Conservation (phyloP, 2,329 filamentous ascomycete genomes). For the Trichoderma sp. region DNA sequence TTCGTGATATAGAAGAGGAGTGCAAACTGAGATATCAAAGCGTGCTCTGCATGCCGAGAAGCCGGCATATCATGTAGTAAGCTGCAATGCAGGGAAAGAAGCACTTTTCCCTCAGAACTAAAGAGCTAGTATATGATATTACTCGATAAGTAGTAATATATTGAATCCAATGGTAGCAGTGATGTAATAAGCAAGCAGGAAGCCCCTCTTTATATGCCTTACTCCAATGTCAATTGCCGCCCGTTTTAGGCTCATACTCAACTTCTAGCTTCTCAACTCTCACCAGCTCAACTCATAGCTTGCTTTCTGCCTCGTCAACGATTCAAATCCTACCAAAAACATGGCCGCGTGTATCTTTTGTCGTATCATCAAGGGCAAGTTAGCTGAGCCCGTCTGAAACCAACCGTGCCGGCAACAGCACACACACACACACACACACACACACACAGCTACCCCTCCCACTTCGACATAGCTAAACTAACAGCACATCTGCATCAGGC, state of each 20-base stretch:
- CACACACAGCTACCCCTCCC: slow-evolving; percentile 2
- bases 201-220: slow-evolving; percentile 8
- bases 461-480: background rate
- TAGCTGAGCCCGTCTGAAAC: background rate
- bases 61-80: background rate
- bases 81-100: background rate
- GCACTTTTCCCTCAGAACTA: background rate
- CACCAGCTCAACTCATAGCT: background rate
- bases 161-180: background rate
- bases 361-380: slow-evolving; percentile 88
- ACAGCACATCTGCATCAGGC: slow-evolving; percentile 53
- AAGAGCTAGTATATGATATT: background rate
- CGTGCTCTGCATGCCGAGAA: background rate
- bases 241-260: background rate
- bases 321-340: background rate
- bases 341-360: slow-evolving; percentile 81
- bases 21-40: background rate
- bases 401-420: background rate
- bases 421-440: background rate
- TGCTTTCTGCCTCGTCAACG: background rate
- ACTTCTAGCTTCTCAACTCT: background rate
- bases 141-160: background rate
- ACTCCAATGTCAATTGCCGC: background rate
- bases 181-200: slow-evolving; percentile 17
- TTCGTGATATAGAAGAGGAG: background rate